Evolutionary conservation across 805 yeast genomes (phyloP), one percentile per base, ranked within the genome.

Genomic region (Kuraishia borneana): DNA sequence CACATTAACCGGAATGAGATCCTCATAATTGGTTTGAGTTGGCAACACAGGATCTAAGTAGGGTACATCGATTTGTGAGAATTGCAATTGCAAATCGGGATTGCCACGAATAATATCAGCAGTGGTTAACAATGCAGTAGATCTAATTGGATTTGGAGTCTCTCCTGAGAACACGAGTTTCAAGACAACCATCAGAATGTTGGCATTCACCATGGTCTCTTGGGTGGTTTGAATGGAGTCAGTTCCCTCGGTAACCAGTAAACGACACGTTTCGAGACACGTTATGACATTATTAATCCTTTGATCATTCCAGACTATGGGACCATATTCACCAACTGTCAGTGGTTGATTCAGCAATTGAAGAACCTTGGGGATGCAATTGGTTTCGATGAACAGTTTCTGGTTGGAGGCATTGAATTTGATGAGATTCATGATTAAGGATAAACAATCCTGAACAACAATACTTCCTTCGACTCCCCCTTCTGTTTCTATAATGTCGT

Each of bases 371-470:
- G 80, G 75, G 3, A 83, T 61, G 44, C 94, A 79, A 31, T 78
- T 83, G 2, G 96, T 78, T 51, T 89, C 97, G 23, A 88, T 54
- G 48, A 94, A 94, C 35, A 78, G 67, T 39, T 80, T 83, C 52
- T 92, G 99, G 54, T 92, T 94, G 2, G 94, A 77, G 1, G 89
- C 79, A 50, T 89, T 92, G 54, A 78, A 87, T 42, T 73, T 73
- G 32, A 92, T 56, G 29, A 92, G 63, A 46, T 79, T 82, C 13
- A 79, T 67, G 6, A 89, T 61, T 31, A 92, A 58, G 0, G 85
- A 72, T 35, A 94, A 60, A 53, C 95, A 83, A 55, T 92, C 97
- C 50, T 83, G 92, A 6, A 88, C 94, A n/a, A 85, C 75, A 22
- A 85, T 67, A 14, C 92, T 84, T 7, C 95, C 96, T 35, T 87